These are phyloP conservation scores for Phytophthora boehmeriae DNA, from an alignment of 352 stramenopile species.

Conservation along the genomic window DNA sequence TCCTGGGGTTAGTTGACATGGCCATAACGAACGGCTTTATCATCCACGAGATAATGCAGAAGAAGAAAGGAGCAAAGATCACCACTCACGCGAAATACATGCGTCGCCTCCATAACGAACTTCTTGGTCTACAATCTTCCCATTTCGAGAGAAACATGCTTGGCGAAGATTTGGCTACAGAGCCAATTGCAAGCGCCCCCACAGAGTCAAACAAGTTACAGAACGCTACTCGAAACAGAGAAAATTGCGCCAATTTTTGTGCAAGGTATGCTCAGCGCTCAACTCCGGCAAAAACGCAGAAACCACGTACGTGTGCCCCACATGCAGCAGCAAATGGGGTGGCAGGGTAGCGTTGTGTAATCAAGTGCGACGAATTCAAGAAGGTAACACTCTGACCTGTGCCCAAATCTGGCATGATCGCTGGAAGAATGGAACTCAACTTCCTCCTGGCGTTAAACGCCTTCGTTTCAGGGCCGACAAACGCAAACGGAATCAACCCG, in stretches of 20 bases:
- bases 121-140: neutral
- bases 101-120: neutral
- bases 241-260: no score
- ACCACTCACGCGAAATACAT: neutral
- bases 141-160: neutral
- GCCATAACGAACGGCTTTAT: neutral
- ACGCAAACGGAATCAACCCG: conserved; percentile 1
- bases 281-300: no score
- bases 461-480: conserved; percentile 6
- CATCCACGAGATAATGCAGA: neutral
- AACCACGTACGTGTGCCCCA: conserved; percentile 5
- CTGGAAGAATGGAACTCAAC: conserved; percentile 11
- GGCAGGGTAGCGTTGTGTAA: conserved; percentile 10
- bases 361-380: conserved; percentile 7
- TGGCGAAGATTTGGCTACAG: no score
- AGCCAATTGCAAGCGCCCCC: no score
- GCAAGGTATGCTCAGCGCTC: no score
- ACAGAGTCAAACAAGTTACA: no score
- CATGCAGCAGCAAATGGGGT: conserved; percentile 5
- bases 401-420: conserved; percentile 4
- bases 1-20: conserved; percentile 5
- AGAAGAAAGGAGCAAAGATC: neutral
- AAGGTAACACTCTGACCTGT: conserved; percentile 4
- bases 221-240: no score
- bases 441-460: conserved; percentile 5